A percentile compares a stretch with the other conserved stretches of the same genome.
These are phyloP conservation scores for Thermothelomyces thermophilus DNA, from an alignment of 2,329 filamentous ascomycete genomes.

Conservation along the genomic window DNA sequence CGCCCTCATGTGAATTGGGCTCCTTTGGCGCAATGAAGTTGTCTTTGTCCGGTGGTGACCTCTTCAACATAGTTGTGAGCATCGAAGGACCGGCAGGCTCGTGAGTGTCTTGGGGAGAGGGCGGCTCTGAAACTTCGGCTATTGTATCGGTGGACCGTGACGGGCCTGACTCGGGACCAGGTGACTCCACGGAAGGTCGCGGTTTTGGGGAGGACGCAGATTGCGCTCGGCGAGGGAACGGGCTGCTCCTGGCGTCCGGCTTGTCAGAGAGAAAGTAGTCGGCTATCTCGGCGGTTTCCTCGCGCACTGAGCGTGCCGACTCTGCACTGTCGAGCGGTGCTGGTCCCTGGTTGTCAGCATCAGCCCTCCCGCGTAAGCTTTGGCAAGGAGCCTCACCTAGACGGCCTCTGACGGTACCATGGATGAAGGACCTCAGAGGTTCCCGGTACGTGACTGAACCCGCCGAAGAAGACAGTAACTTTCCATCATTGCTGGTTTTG, in stretches of 20 bases:
- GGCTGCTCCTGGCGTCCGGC: slow-evolving; percentile 37
- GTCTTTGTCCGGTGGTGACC: slow-evolving; percentile 36
- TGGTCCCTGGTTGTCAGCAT: slow-evolving; percentile 24
- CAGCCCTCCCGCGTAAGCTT: background rate
- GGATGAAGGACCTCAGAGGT: slow-evolving; percentile 65
- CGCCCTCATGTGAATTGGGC: slow-evolving; percentile 19
- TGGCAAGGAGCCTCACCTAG: slow-evolving; percentile 38
- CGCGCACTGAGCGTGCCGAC: slow-evolving; percentile 71
- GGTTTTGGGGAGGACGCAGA: slow-evolving; percentile 28
- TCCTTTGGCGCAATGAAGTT: slow-evolving; percentile 11
- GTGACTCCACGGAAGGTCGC: slow-evolving; percentile 20
- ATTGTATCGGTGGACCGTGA: slow-evolving; percentile 44
- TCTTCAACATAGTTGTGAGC: slow-evolving; percentile 44
- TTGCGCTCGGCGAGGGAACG: slow-evolving; percentile 39
- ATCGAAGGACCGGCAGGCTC: slow-evolving; percentile 37
- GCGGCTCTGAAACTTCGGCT: slow-evolving; percentile 54
- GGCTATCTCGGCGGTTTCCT: slow-evolving; percentile 82
- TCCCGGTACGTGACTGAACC: slow-evolving; percentile 46
- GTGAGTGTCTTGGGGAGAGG: slow-evolving; percentile 38
- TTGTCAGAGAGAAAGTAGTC: slow-evolving; percentile 70
- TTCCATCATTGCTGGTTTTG: slow-evolving; percentile 25
- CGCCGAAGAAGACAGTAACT: slow-evolving; percentile 36
- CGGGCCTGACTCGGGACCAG: slow-evolving; percentile 18
- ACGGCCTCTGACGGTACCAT: slow-evolving; percentile 55
- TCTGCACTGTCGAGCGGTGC: slow-evolving; percentile 60